Evolutionary conservation across 495 filamentous ascomycete genomes (phyloP), one percentile per base, ranked within the genome.

Genomic region (Rhizodiscina lignyota): DNA sequence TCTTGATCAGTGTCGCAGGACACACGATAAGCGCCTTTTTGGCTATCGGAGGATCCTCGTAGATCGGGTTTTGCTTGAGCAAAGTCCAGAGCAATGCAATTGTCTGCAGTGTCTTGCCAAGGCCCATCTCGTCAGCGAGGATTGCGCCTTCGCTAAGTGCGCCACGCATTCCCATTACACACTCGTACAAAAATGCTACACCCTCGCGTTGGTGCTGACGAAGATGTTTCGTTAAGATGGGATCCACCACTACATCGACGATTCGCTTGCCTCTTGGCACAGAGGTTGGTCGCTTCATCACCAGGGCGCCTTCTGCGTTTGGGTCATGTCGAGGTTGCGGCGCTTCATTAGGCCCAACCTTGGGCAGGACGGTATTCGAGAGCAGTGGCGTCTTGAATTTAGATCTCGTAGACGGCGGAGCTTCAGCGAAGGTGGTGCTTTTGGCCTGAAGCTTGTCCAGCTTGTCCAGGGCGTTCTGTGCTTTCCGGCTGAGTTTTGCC

Each of bases 1-100:
- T 87, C 37, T 72, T 72, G 49, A 83, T 80, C 5, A 87, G 52
- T 0, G 79, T 83, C 0, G 79, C 80, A 0, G 80, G 80, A 47
- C 80, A 87, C 2, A 87, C 81, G 40, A 87, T 81, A 16, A 87
- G 51, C 1, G 79, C 80, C 44, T 85, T 85, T 45, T 74, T 79
- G 26, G 85, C 64, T 0, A 83, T 74, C 3, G 74, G 72, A 3
- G 50, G 33, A 28, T 62, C 66, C 24, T 67, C 64, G 40, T 72
- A 66, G 5, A 83, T 60, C 0, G 80, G 79, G 45, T 79, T 85
- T 53, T 87, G 80, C 54, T 83, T 85, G 32, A 87, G 47, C 22
- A 87, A 54, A 1, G 80, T 87, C 80, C 80, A 87, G 17, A 87
- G 43, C 19, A 87, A 52, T 0, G 81, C 62, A 38, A 87, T 85